These are phyloP conservation scores for Cercospora berteroae DNA, from an alignment of 2,329 filamentous ascomycete genomes.

Conservation along the genomic window DNA sequence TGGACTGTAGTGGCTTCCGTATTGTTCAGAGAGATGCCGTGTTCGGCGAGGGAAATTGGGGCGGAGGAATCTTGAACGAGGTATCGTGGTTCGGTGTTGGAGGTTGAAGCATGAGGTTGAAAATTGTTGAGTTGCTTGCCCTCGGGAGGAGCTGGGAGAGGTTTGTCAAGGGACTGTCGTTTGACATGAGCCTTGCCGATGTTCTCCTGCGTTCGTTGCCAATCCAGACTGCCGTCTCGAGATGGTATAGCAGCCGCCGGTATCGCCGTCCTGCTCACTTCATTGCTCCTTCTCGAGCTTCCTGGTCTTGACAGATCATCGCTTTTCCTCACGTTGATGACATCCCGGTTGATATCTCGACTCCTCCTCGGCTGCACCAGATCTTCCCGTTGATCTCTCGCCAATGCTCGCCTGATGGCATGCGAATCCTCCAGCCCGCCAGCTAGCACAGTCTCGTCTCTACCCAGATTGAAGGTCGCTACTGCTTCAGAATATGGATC, in stretches of 20 bases:
- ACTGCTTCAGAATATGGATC: conserved; percentile 17
- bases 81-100: not conserved
- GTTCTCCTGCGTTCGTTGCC: not conserved
- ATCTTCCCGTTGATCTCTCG: conserved; percentile 7
- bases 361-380: not conserved
- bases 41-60: conserved; percentile 14
- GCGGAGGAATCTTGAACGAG: conserved; percentile 16
- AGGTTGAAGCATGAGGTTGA: not conserved
- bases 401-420: conserved; percentile 13
- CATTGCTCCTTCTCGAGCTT: conserved; percentile 3
- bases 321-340: conserved; percentile 5
- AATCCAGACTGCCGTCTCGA: not conserved
- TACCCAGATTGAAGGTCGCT: conserved; percentile 14
- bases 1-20: conserved; percentile 42
- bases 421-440: conserved; percentile 11
- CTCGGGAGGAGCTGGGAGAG: not conserved
- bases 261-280: not conserved
- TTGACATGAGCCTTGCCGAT: not conserved
- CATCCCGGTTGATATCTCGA: conserved; percentile 8
- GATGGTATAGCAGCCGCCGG: conserved; percentile 7
- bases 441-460: conserved; percentile 10
- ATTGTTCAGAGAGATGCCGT: conserved; percentile 34
- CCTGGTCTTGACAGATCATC: not conserved
- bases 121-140: not conserved
- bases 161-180: not conserved